Evolutionary conservation across 2,329 filamentous ascomycete genomes (phyloP), one percentile per base, ranked within the genome.

Genomic region (Bipolaris zeicola): DNA sequence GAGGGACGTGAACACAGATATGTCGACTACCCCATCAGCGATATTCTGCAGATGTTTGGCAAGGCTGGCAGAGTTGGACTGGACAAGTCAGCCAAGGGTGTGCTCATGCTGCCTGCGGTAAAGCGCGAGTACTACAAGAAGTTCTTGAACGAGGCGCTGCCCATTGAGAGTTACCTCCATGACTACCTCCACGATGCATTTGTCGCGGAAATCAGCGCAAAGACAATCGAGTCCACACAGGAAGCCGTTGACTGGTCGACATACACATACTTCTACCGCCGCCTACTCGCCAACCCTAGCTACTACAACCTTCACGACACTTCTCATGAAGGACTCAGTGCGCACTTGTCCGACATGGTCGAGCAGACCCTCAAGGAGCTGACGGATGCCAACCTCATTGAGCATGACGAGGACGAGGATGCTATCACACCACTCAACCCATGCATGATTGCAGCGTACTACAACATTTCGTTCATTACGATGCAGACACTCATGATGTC

Each of bases 91-190:
- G 89, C 90, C 43, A 91, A 91, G 60, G 96, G 94, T 65, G 91
- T 99, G n/a, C 83, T 99, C 42, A 98, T 99, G 95, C 87, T 97
- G 10, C 92, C 94, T 2, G 88, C 90, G 16, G 92, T 96, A 45
- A 97, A 96, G 83, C 88, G 95, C 36, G 93, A 97, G 61, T 99
- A 96, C 78, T 99, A 98, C 84, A 96, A 95, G 80, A 99, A 99
- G 78, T 99, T 99, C 81, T 80, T 99, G 63, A 94, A 95, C 67
- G 96, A 99, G 76, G 95, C 95, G 18, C 82, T 99, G 39, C 95
- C 95, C 0, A 92, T 99, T 22, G 95, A 99, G 79, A 96, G 92
- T 63, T 92, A 96, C 74, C 83, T 99, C 31, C 91, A 96, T 72
- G 88, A 90, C 53, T 96, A 92, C 76, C 83, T 99, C 33, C 92